Evolutionary conservation across 169 alveolate species (phyloP), one percentile per base, ranked within the genome.

Genomic region (Prorocentrum cordatum): DNA sequence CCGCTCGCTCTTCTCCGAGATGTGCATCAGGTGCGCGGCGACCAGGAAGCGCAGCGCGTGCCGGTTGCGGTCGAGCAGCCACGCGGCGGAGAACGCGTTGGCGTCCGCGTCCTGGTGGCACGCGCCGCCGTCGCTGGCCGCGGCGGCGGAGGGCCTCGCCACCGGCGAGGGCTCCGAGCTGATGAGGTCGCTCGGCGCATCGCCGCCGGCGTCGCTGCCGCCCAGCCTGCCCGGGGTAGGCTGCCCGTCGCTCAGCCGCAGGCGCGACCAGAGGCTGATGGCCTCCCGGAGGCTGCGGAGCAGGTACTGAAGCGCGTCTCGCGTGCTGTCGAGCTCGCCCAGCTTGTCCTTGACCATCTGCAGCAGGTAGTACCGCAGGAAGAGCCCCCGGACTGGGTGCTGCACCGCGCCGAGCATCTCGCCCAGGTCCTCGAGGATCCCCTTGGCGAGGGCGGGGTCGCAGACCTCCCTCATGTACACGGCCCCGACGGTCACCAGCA

Each of bases 1-100:
- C n/a, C n/a, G n/a, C n/a, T n/a, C n/a, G n/a, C n/a, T n/a, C n/a
- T n/a, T n/a, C n/a, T n/a, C n/a, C 2, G 72, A 39, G 39, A 77
- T 39, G n/a, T 77, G 71, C 87, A 77, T 77, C 50, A 77, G 39
- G 26, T 77, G 87, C 10, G 87, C 87, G n/a, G n/a, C n/a, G n/a
- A n/a, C n/a, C n/a, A n/a, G n/a, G n/a, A n/a, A n/a, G n/a, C n/a
- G n/a, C n/a, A n/a, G n/a, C n/a, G n/a, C n/a, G n/a, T n/a, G n/a
- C n/a, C n/a, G n/a, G n/a, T n/a, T n/a, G n/a, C n/a, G n/a, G n/a
- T n/a, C n/a, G n/a, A n/a, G n/a, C n/a, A n/a, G n/a, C n/a, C n/a
- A n/a, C n/a, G n/a, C n/a, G n/a, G n/a, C n/a, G n/a, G n/a, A n/a
- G n/a, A n/a, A n/a, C n/a, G n/a, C n/a, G n/a, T n/a, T n/a, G n/a